These are phyloP conservation scores for Lactarius tabidus DNA, from an alignment of 768 basidiomycete genomes.

Conservation along the genomic window DNA sequence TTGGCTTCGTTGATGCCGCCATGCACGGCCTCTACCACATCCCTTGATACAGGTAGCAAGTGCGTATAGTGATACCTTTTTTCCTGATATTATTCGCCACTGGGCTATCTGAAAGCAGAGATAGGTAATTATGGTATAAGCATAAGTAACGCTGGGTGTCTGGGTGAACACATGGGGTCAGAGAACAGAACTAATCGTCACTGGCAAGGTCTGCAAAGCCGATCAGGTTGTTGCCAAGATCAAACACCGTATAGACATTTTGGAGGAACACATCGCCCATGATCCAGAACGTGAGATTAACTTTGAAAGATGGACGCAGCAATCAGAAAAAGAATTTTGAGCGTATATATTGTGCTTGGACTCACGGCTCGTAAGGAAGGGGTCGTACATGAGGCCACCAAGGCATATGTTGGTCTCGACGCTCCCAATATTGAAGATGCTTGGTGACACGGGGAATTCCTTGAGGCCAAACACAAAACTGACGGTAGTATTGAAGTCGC, in stretches of 20 bases:
- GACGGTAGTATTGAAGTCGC: neutral
- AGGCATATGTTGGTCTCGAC: neutral
- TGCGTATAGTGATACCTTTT: no score
- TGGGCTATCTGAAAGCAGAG: neutral
- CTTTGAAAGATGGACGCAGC: neutral
- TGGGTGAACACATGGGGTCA: no score
- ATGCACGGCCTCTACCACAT: no score
- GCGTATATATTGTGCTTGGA: neutral
- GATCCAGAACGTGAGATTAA: constrained; percentile 9
- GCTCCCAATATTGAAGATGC: neutral
- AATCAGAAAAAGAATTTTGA: neutral
- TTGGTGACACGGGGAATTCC: neutral
- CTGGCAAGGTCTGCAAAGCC: constrained; percentile 8
- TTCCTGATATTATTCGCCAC: no score
- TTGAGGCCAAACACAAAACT: neutral
- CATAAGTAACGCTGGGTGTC: no score
- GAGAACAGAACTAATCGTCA: no score
- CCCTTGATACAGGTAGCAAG: no score
- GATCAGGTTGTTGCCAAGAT: constrained; percentile 5
- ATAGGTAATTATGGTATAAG: neutral
- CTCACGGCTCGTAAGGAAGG: constrained; percentile 8
- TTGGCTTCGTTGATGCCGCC: no score
- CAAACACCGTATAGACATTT: constrained; percentile 15
- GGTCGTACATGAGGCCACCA: constrained; percentile 6
- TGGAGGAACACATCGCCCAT: constrained; percentile 4